Percentiles rank a stretch among this genome's conserved stretches.
These are phyloP conservation scores for Hericium alpestre DNA, from an alignment of 768 basidiomycete genomes.

Conservation along the genomic window DNA sequence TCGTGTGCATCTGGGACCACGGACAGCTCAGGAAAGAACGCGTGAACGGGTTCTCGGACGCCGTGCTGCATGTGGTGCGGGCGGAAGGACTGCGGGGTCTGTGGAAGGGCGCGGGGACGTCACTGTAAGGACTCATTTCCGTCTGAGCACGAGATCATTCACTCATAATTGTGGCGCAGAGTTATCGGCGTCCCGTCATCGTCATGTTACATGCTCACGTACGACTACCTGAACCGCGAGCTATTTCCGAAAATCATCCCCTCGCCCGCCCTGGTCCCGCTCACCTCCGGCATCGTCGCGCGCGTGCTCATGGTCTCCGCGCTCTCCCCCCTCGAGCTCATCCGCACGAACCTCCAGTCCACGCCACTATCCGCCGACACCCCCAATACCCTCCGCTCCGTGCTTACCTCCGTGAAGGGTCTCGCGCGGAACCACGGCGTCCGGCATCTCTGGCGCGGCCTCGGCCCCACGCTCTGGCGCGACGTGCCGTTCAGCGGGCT, in stretches of 20 bases:
- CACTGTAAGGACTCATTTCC: constrained; percentile 48
- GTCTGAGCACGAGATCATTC: background rate
- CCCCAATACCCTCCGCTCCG: constrained; percentile 70
- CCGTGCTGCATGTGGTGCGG: constrained; percentile 66
- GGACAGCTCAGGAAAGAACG: constrained; percentile 61
- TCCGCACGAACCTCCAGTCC: constrained; percentile 89
- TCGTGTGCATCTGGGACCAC: constrained; percentile 74
- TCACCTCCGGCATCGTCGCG: constrained; percentile 74
- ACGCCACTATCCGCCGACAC: constrained; percentile 60
- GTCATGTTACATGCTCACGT: constrained; percentile 90
- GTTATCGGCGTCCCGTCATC: constrained; percentile 87
- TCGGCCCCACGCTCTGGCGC: constrained; percentile 88
- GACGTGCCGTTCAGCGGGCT: constrained; percentile 96
- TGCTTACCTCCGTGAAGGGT: constrained; percentile 48
- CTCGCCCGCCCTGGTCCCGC: constrained; percentile 47
- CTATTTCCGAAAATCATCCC: constrained; percentile 53
- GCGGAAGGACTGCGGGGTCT: constrained; percentile 77
- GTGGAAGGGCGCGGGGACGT: constrained; percentile 93
- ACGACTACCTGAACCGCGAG: constrained; percentile 72
- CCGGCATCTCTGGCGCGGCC: constrained; percentile 75
- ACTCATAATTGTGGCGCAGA: constrained; percentile 28
- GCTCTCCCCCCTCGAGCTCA: constrained; percentile 80
- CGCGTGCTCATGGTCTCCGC: constrained; percentile 71
- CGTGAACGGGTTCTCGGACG: constrained; percentile 80
- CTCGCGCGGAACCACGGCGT: constrained; percentile 58